A percentile compares a stretch with the other conserved stretches of the same genome.
These are phyloP conservation scores for Artemisia argyi DNA, from an alignment of 129 eudicot species.

Conservation along the genomic window DNA sequence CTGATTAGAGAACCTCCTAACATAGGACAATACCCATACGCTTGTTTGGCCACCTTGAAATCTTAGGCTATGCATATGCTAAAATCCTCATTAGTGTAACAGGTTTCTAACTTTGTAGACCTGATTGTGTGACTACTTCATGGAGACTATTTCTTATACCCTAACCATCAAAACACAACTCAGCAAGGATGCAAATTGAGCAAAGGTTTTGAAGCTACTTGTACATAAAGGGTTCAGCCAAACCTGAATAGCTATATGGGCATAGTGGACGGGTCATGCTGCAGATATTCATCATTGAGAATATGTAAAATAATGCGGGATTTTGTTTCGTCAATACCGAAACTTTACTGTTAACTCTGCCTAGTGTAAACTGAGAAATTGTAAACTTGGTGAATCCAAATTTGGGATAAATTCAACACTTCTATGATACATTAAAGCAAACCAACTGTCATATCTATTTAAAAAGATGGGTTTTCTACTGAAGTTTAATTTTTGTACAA, in stretches of 20 bases:
- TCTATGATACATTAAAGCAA: not conserved
- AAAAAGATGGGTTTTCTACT: not conserved
- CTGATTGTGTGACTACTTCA: not conserved
- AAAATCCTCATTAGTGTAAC: not conserved
- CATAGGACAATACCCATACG: not conserved
- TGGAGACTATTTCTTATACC: not conserved
- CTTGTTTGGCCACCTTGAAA: not conserved
- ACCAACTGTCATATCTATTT: not conserved
- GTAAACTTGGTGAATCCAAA: not conserved
- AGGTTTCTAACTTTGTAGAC: not conserved
- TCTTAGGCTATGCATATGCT: not conserved
- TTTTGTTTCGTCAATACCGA: conserved; percentile 10
- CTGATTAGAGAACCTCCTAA: not conserved
- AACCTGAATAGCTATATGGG: not conserved
- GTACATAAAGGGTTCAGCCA: too few relatives aligned
- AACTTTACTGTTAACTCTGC: not conserved
- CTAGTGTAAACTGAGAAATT: not conserved
- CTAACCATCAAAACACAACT: not conserved
- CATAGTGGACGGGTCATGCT: not conserved
- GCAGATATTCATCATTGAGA: not conserved
- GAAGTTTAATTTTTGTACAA: too few relatives aligned
- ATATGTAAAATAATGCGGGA: not conserved
- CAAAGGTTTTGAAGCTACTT: too few relatives aligned
- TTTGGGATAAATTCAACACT: not conserved
- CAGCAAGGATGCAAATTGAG: not conserved